Percentiles rank a stretch among this genome's conserved stretches.
Evolutionary conservation across 2,329 filamentous ascomycete species (phyloP).

Genomic region (Trichoderma asperellum): DNA sequence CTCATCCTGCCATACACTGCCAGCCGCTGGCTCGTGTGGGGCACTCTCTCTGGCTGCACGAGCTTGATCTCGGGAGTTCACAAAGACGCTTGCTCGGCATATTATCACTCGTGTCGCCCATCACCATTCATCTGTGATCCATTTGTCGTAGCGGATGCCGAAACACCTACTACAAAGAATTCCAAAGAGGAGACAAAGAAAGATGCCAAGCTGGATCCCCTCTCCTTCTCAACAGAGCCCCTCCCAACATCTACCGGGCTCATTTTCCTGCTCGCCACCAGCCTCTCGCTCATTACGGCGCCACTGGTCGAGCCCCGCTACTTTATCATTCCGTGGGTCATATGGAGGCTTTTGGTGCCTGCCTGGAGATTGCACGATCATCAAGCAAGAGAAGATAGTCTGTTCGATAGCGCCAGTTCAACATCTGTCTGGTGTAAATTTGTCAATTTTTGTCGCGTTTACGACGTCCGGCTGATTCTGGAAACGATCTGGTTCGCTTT

Average conservation of each 20-base stretch:
- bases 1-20: conserved; percentile 72
- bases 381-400: neutral
- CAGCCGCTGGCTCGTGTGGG: conserved; percentile 70
- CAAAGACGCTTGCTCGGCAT: conserved; percentile 10
- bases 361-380: conserved; percentile 44
- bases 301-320: conserved; percentile 95
- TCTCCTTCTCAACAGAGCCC: conserved; percentile 38
- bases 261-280: conserved; percentile 68
- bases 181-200: neutral
- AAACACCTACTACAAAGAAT: neutral
- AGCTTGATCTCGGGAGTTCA: conserved; percentile 32
- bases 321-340: conserved; percentile 92
- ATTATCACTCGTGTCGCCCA: neutral
- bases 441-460: conserved; percentile 28
- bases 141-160: conserved; percentile 31
- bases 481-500: conserved; percentile 72
- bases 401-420: neutral
- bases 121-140: conserved; percentile 39
- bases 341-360: conserved; percentile 84
- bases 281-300: conserved; percentile 81
- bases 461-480: conserved; percentile 54
- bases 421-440: conserved; percentile 12
- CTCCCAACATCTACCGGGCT: conserved; percentile 56
- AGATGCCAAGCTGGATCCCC: conserved; percentile 34
- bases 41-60: conserved; percentile 57